phyloP scores from a whole-genome alignment of 1,284 basidiomycete species.

The Volvariella surrecta region DNA sequence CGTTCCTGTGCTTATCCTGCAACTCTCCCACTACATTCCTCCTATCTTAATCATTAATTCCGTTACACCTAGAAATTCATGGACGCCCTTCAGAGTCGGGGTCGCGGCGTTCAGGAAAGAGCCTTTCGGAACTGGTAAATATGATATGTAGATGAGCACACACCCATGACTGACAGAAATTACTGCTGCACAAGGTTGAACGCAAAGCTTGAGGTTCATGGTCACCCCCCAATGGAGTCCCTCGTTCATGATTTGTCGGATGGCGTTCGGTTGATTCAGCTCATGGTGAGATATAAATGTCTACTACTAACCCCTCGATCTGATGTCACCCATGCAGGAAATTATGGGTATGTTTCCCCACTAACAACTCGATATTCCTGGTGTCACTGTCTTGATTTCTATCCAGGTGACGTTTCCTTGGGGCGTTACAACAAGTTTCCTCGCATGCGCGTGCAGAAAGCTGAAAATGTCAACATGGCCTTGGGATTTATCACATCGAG shows the following conservation, averaged over 20 bases:
- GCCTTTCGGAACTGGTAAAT: slow-evolving; percentile 85
- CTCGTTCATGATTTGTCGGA: slow-evolving; percentile 89
- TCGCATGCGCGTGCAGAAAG: slow-evolving; percentile 90
- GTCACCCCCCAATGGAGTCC: slow-evolving; percentile 86
- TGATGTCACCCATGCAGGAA: slow-evolving; percentile 48
- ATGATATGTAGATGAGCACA: not conserved
- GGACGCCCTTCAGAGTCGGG: slow-evolving; percentile 47
- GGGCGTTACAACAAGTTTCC: slow-evolving; percentile 90
- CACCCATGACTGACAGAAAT: not conserved
- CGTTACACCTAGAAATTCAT: slow-evolving; percentile 27
- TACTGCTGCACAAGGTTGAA: slow-evolving; percentile 65
- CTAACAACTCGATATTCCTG: not conserved
- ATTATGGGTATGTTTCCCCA: slow-evolving; percentile 68
- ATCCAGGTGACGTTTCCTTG: slow-evolving; percentile 75
- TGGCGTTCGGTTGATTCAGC: slow-evolving; percentile 89
- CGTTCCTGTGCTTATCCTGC: slow-evolving; percentile 4
- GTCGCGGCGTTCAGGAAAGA: slow-evolving; percentile 62
- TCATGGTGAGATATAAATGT: slow-evolving; percentile 55
- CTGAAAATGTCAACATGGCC: slow-evolving; percentile 96
- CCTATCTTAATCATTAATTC: not conserved
- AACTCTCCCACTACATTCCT: not conserved
- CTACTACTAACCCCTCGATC: slow-evolving; percentile 4
- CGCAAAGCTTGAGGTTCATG: slow-evolving; percentile 83
- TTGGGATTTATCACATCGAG: slow-evolving; percentile 92
- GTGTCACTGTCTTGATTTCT: slow-evolving; percentile 5